These are phyloP conservation scores for Clarireedia hainanense DNA, from an alignment of 2,329 filamentous ascomycete species.

Conservation along the genomic window DNA sequence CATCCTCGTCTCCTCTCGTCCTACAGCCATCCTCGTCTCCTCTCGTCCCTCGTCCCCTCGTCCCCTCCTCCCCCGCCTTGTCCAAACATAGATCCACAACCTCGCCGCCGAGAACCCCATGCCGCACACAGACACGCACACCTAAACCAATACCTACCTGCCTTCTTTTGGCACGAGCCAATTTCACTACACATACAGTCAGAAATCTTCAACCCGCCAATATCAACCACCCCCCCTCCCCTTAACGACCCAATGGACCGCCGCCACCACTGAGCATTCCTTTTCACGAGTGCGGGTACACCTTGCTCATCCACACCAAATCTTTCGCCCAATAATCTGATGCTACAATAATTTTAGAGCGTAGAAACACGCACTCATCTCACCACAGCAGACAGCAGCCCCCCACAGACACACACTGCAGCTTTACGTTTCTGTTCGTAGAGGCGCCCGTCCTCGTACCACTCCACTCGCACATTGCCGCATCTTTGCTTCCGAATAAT, in stretches of 20 bases:
- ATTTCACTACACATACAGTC: too few species aligned
- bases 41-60: background rate
- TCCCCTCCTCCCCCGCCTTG: background rate
- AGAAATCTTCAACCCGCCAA: background rate
- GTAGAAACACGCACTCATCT: background rate
- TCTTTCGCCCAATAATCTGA: background rate
- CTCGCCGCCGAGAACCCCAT: background rate
- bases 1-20: too few species aligned
- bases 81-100: background rate
- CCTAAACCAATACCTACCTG: background rate
- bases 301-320: background rate
- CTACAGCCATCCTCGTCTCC: too few species aligned
- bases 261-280: background rate
- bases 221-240: too few species aligned
- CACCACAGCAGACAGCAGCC: background rate
- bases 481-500: slow-evolving; percentile 1
- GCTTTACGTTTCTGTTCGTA: background rate
- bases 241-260: background rate
- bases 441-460: slow-evolving; percentile 6
- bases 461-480: slow-evolving; percentile 5
- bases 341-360: background rate
- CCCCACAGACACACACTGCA: background rate
- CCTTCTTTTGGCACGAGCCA: background rate
- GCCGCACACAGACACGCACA: background rate
- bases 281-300: background rate